phyloP scores from a whole-genome alignment of 306 rosid species.

The Trifolium pratense region DNA sequence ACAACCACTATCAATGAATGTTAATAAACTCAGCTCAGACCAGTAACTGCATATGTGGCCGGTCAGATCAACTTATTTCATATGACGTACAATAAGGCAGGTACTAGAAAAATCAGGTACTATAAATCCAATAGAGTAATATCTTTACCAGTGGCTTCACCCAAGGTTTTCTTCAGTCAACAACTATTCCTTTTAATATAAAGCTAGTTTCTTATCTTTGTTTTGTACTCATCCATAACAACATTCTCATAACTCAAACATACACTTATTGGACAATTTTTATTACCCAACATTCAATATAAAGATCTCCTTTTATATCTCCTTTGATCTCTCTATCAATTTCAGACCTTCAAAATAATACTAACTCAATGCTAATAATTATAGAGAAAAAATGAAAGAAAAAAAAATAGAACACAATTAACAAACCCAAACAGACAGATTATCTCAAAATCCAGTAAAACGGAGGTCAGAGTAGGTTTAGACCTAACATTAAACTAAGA shows the following conservation, averaged over 20 bases:
- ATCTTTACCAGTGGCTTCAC: constrained; percentile 2
- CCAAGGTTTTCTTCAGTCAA: not conserved
- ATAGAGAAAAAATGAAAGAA: not conserved
- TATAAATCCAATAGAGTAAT: not conserved
- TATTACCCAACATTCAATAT: not conserved
- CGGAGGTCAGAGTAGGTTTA: not conserved
- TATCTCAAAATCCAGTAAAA: constrained; percentile 9
- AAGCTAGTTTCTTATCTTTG: constrained; percentile 2
- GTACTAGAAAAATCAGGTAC: not conserved
- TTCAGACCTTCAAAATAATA: not conserved
- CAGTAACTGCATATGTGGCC: not conserved
- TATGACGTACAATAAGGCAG: not conserved
- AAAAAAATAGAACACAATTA: not conserved
- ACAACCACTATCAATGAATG: not conserved
- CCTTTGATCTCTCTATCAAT: not conserved
- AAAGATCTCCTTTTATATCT: not conserved
- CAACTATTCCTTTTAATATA: not conserved
- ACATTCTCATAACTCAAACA: not conserved
- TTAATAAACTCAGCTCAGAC: constrained; percentile 1
- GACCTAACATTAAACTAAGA: not conserved
- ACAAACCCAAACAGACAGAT: not conserved
- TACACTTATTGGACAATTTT: not conserved
- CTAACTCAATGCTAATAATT: not conserved
- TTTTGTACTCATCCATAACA: not conserved
- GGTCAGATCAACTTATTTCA: not conserved